Conservation (phyloP, 352 stramenopile genomes). For the Globisporangium recalcitrans region DNA sequence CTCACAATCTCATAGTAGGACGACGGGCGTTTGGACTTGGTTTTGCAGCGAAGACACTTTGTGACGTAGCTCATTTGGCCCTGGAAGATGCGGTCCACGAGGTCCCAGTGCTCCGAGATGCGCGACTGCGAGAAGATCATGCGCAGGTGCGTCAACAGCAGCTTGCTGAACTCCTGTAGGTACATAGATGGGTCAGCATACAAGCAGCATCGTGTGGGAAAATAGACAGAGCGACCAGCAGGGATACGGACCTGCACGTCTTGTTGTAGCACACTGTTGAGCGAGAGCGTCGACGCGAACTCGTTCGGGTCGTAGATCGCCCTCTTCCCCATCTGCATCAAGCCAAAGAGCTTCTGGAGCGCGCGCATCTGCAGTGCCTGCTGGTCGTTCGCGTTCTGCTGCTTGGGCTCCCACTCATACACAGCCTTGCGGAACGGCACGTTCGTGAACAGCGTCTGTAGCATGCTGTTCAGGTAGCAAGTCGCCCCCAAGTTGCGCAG, state of each 20-base stretch:
- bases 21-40: conserved; percentile 53
- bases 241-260: conserved; percentile 62
- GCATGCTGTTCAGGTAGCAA: conserved; percentile 87
- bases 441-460: conserved; percentile 81
- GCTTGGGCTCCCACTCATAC: conserved; percentile 75
- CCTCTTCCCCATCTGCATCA: conserved; percentile 76
- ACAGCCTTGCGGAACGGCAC: conserved; percentile 64
- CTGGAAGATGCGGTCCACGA: conserved; percentile 76
- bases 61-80: conserved; percentile 83
- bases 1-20: conserved; percentile 82
- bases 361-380: conserved; percentile 70
- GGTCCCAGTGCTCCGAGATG: conserved; percentile 44
- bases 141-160: conserved; percentile 73
- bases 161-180: conserved; percentile 83
- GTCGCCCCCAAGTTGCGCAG: conserved; percentile 85
- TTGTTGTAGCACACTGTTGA: conserved; percentile 84
- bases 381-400: conserved; percentile 34
- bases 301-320: conserved; percentile 69
- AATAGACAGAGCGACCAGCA: not conserved
- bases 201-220: not conserved
- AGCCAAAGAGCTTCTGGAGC: conserved; percentile 78
- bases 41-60: conserved; percentile 69
- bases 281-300: conserved; percentile 67
- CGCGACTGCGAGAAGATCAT: conserved; percentile 70
- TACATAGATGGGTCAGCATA: not conserved